These are phyloP conservation scores for Amylocarpus encephaloides DNA, from an alignment of 2,329 filamentous ascomycete species.

Conservation along the genomic window DNA sequence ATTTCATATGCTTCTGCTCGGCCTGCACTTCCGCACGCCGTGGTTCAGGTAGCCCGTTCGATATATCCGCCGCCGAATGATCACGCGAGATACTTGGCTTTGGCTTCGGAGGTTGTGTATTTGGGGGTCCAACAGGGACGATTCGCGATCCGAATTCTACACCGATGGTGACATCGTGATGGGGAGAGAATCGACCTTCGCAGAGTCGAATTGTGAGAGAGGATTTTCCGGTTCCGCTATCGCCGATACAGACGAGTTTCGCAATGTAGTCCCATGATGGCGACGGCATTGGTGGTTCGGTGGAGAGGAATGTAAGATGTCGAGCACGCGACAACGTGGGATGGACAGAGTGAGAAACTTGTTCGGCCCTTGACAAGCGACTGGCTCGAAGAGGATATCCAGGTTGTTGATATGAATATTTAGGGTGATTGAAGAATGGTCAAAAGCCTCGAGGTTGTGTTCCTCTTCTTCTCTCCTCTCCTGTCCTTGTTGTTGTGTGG, in stretches of 20 bases:
- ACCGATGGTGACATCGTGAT: slow-evolving; percentile 95
- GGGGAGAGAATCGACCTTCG: slow-evolving; percentile 88
- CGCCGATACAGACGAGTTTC: slow-evolving; percentile 96
- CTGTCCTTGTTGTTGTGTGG: too few relatives aligned
- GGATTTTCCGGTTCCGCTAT: slow-evolving; percentile 94
- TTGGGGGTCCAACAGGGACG: slow-evolving; percentile 81
- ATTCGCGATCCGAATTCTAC: slow-evolving; percentile 96
- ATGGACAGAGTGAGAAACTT: not conserved
- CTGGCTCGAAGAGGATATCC: not conserved
- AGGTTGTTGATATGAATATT: not conserved
- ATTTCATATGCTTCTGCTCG: slow-evolving; percentile 77
- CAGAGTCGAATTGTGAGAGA: slow-evolving; percentile 90
- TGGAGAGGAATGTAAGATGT: not conserved
- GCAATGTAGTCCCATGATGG: slow-evolving; percentile 97
- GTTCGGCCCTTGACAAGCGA: not conserved
- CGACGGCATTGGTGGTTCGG: slow-evolving; percentile 41
- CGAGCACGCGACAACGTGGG: slow-evolving; percentile 3
- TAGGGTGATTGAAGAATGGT: not conserved
- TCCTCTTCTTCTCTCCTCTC: not conserved
- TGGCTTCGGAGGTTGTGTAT: slow-evolving; percentile 41
- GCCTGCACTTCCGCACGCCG: slow-evolving; percentile 32
- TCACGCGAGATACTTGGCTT: slow-evolving; percentile 35
- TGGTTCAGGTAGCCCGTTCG: slow-evolving; percentile 48
- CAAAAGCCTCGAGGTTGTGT: not conserved
- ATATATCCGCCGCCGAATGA: slow-evolving; percentile 23